These are phyloP conservation scores for Boletus edulis DNA, from an alignment of 768 basidiomycete genomes.

Conservation along the genomic window DNA sequence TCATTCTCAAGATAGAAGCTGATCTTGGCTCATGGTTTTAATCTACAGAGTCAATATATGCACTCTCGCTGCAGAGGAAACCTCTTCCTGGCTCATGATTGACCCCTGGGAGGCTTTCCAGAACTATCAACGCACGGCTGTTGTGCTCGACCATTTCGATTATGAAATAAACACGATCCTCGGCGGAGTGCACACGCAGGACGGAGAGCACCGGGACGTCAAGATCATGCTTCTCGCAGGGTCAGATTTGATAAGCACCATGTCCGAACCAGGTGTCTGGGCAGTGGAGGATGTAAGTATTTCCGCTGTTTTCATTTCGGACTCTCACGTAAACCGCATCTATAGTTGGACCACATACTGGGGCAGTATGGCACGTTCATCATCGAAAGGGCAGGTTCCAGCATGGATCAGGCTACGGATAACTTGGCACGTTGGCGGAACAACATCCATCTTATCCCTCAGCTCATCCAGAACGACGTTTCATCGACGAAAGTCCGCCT, in stretches of 20 bases:
- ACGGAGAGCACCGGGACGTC: constrained; percentile 72
- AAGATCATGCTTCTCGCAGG: constrained; percentile 94
- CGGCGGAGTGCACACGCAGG: constrained; percentile 73
- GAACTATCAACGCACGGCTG: constrained; percentile 91
- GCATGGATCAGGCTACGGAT: constrained; percentile 81
- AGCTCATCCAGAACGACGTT: constrained; percentile 96
- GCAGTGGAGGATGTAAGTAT: constrained; percentile 83
- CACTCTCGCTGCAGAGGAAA: constrained; percentile 84
- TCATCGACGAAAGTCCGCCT: constrained; percentile 91
- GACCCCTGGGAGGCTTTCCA: constrained; percentile 98
- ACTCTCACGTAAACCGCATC: constrained; percentile 6
- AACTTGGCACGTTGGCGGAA: constrained; percentile 70
- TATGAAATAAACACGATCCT: constrained; percentile 85
- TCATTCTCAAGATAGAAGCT: constrained; percentile 16
- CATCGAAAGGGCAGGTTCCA: constrained; percentile 92
- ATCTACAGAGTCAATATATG: constrained; percentile 78
- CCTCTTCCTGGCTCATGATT: constrained; percentile 93
- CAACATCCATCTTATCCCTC: constrained; percentile 89
- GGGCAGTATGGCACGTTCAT: constrained; percentile 94
- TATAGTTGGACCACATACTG: constrained; percentile 93
- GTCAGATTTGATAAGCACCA: constrained; percentile 96
- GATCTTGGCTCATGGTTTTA: constrained; percentile 17
- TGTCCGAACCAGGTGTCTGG: constrained; percentile 99
- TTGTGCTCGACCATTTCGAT: constrained; percentile 97
- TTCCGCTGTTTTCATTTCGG: constrained; percentile 5